These are phyloP conservation scores for Colletotrichum sp. DNA, from an alignment of 2,329 filamentous ascomycete genomes.

Conservation along the genomic window DNA sequence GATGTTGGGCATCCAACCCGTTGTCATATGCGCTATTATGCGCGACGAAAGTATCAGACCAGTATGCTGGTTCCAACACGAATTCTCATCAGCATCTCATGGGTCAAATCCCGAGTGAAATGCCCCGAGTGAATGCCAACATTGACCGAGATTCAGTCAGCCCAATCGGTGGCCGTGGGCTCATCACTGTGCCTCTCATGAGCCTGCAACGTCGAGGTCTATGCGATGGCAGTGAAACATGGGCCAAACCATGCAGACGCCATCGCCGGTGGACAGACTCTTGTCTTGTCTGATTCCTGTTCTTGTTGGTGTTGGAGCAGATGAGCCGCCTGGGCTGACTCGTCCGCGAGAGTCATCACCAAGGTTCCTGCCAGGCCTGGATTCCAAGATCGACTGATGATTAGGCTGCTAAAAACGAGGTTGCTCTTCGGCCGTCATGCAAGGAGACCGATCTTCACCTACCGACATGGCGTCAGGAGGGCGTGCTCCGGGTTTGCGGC, in stretches of 20 bases:
- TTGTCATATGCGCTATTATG: background rate
- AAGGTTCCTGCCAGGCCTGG: background rate
- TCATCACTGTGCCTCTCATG: background rate
- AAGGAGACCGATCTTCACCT: background rate
- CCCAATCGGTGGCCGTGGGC: background rate
- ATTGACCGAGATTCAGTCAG: background rate
- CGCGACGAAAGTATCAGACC: background rate
- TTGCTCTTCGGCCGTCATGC: background rate
- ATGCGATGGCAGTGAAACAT: background rate
- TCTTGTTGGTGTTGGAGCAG: background rate
- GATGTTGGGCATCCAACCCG: background rate
- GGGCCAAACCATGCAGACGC: background rate
- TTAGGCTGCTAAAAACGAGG: background rate
- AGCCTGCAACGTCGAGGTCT: background rate
- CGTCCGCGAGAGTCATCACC: background rate
- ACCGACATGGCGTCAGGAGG: background rate
- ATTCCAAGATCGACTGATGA: background rate
- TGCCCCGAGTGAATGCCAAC: background rate
- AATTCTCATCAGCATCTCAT: background rate
- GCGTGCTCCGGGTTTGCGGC: background rate
- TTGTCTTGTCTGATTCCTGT: background rate
- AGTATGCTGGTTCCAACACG: background rate
- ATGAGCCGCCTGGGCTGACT: background rate
- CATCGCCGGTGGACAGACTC: background rate
- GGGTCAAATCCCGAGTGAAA: background rate